Evolutionary conservation across 192 early-diverging fungal species (phyloP).

Genomic region (Coemansia sp.): DNA sequence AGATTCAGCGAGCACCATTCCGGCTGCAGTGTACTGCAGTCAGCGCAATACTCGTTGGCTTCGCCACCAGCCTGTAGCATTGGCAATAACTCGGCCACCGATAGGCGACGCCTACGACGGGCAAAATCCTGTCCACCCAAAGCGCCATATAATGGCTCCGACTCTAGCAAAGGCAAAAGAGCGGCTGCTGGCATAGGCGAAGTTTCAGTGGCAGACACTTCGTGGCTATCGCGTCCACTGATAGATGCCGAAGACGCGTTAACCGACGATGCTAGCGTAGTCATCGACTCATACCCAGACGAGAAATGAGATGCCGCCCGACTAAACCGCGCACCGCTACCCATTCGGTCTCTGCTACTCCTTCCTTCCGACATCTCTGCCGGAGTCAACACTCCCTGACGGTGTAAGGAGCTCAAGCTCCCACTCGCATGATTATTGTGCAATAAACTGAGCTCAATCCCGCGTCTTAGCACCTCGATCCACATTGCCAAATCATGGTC

Average conservation of each 20-base stretch:
- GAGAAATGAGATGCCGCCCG: slow-evolving; percentile 28
- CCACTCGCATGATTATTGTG: slow-evolving; percentile 3
- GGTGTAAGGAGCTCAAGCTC: slow-evolving; percentile 3
- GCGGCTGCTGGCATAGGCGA: neutral
- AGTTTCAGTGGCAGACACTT: neutral
- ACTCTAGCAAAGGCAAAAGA: neutral
- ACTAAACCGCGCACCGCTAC: slow-evolving; percentile 15
- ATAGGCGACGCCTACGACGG: neutral
- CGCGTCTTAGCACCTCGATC: slow-evolving; percentile 62
- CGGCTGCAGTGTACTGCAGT: slow-evolving; percentile 65
- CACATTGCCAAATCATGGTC: slow-evolving; percentile 68
- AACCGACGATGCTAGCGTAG: slow-evolving; percentile 18
- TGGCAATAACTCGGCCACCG: slow-evolving; percentile 19
- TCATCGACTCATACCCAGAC: slow-evolving; percentile 22
- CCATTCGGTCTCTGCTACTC: slow-evolving; percentile 1
- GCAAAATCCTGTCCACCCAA: neutral
- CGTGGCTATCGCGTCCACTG: slow-evolving; percentile 11
- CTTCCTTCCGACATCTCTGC: slow-evolving; percentile 5
- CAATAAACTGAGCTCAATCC: slow-evolving; percentile 48
- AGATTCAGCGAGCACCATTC: slow-evolving; percentile 90
- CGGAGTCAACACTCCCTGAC: neutral
- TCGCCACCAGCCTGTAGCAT: slow-evolving; percentile 21
- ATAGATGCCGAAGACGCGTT: slow-evolving; percentile 25
- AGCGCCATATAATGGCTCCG: neutral
- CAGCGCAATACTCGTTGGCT: slow-evolving; percentile 57